Evolutionary conservation across 768 basidiomycete genomes (phyloP).

Genomic region (Lanmaoa rubissima): DNA sequence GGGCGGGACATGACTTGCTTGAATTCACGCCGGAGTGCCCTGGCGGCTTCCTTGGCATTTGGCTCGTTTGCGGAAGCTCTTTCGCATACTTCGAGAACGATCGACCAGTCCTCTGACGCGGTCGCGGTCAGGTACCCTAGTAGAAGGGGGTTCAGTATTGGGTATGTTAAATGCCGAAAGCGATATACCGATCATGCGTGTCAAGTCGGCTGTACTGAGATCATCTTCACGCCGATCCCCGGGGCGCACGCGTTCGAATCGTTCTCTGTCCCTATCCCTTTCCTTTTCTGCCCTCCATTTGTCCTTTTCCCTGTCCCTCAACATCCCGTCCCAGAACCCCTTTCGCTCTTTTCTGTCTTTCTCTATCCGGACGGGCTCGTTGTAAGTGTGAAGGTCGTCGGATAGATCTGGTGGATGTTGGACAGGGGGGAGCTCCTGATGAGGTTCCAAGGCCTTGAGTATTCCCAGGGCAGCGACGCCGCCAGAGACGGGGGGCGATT

Average conservation of each 20-base stretch:
- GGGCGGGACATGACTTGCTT: constrained; percentile 47
- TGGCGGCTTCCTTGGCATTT: constrained; percentile 81
- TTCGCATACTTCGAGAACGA: constrained; percentile 86
- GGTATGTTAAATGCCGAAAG: not conserved
- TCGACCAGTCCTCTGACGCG: constrained; percentile 76
- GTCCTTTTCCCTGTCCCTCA: constrained; percentile 37
- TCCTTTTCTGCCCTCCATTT: constrained; percentile 29
- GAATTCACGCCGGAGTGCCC: constrained; percentile 81
- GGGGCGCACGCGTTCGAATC: constrained; percentile 31
- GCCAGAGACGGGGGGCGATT: constrained; percentile 28
- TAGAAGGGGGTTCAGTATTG: not conserved
- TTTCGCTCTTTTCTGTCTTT: constrained; percentile 51
- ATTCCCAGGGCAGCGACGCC: constrained; percentile 23
- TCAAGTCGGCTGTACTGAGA: constrained; percentile 51
- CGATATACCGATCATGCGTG: constrained; percentile 65
- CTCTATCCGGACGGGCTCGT: constrained; percentile 30
- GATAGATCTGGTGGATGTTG: constrained; percentile 25
- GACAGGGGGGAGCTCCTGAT: constrained; percentile 20
- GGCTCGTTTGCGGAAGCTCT: constrained; percentile 68
- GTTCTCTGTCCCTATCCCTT: constrained; percentile 38
- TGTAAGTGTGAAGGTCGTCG: constrained; percentile 31
- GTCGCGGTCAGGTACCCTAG: constrained; percentile 74
- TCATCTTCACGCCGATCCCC: constrained; percentile 41
- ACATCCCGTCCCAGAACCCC: constrained; percentile 50
- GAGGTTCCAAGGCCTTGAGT: constrained; percentile 57